These are phyloP conservation scores for Tricholoma terreum DNA, from an alignment of 768 basidiomycete genomes.

Conservation along the genomic window DNA sequence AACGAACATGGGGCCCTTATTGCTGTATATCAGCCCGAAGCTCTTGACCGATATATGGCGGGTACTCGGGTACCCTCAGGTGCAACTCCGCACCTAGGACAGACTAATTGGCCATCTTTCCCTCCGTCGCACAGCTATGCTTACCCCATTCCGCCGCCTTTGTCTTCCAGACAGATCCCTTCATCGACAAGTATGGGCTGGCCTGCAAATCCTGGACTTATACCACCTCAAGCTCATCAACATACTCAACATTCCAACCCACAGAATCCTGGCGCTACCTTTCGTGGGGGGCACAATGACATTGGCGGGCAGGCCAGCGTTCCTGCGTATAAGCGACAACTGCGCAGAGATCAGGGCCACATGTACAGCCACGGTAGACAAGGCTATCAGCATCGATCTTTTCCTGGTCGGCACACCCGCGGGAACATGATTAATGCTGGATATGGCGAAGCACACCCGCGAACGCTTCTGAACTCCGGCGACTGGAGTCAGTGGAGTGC, in stretches of 20 bases:
- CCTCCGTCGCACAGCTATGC: constrained; percentile 24
- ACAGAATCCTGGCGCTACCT: constrained; percentile 8
- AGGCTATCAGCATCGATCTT: constrained; percentile 20
- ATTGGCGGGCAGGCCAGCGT: constrained; percentile 10
- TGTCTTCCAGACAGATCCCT: constrained; percentile 19
- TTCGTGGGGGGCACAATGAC: constrained; percentile 20
- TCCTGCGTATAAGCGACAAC: constrained; percentile 21
- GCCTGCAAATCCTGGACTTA: constrained; percentile 21
- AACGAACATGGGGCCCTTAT: constrained; percentile 71
- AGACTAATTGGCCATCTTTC: constrained; percentile 32
- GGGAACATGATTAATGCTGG: constrained; percentile 22
- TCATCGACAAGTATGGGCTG: constrained; percentile 20
- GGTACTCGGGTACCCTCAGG: constrained; percentile 29
- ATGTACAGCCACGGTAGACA: constrained; percentile 17
- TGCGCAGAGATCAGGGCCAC: constrained; percentile 25
- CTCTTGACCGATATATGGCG: constrained; percentile 66
- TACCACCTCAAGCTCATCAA: constrained; percentile 14
- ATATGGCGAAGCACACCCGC: constrained; percentile 20
- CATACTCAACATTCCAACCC: constrained; percentile 13
- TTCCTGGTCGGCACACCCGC: constrained; percentile 24
- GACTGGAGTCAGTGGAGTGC: constrained; percentile 35
- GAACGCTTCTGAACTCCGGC: constrained; percentile 11
- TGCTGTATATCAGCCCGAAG: constrained; percentile 68
- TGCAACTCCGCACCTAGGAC: constrained; percentile 23
- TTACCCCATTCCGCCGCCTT: constrained; percentile 25